Evolutionary conservation across 2,329 filamentous ascomycete species (phyloP).

Genomic region (Arachnomyces sp.): DNA sequence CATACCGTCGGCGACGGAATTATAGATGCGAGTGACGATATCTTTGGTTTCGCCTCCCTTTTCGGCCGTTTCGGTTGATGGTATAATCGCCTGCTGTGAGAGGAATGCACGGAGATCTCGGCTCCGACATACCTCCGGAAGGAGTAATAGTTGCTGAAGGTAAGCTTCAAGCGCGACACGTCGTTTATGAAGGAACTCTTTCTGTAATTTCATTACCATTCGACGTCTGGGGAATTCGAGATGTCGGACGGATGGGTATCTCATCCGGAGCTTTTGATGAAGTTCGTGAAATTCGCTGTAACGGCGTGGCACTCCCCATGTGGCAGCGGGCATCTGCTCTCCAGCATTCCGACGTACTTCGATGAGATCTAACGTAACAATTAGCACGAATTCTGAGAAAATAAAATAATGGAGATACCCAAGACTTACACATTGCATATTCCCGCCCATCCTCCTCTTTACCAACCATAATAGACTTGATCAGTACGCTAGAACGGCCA

Average conservation of each 20-base stretch:
- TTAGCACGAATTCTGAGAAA: constrained; percentile 11
- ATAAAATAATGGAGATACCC: not conserved
- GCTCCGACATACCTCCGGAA: constrained; percentile 91
- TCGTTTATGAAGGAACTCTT: constrained; percentile 88
- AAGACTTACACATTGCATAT: constrained; percentile 66
- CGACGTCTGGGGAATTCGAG: constrained; percentile 88
- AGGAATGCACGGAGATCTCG: constrained; percentile 87
- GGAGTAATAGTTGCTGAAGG: constrained; percentile 67
- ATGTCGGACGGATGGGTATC: constrained; percentile 79
- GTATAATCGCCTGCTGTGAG: constrained; percentile 72
- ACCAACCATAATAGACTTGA: constrained; percentile 88
- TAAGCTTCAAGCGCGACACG: constrained; percentile 79
- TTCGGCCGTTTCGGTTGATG: constrained; percentile 51
- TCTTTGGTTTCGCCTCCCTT: constrained; percentile 62
- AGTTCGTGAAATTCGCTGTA: constrained; percentile 97
- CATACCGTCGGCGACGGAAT: constrained; percentile 95
- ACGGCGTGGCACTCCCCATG: constrained; percentile 83
- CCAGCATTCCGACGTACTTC: constrained; percentile 86
- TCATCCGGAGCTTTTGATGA: constrained; percentile 75
- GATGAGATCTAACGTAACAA: constrained; percentile 55
- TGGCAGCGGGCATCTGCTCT: constrained; percentile 93
- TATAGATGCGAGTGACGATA: constrained; percentile 90
- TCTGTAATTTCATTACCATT: constrained; percentile 93
- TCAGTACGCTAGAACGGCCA: constrained; percentile 78
- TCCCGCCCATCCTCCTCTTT: constrained; percentile 88